Evolutionary conservation across 2,329 filamentous ascomycete species (phyloP), one percentile per base, ranked within the genome.

Genomic region (Corinectria fuckeliana): DNA sequence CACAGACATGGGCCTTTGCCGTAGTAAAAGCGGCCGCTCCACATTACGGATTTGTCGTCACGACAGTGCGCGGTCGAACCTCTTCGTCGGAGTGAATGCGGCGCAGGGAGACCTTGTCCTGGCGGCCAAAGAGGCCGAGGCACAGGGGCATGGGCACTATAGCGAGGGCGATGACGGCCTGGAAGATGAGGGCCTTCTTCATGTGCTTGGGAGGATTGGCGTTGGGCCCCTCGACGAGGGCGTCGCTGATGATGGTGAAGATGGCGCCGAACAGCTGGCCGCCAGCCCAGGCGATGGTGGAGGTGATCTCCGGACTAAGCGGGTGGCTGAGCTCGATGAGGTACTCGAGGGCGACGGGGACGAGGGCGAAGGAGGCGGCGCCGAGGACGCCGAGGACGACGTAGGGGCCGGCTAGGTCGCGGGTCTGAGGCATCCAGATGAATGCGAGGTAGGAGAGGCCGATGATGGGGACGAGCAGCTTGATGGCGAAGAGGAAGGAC

Each of bases 291-390:
- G 90, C 91, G 20, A 96, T 81, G 25, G 91, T 92, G 62, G 87
- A 91, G 1, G 91, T 91, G 42, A 97, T 85, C 76, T 96, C 94
- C 0, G 95, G 93, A 38, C 88, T 89, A 23, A 96, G 87, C 0
- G 95, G 95, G 71, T 95, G 91, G 5, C 91, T 93, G 59, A 97
- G 85, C 74, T 98, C 92, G 50, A 91, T 91, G 14, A 97, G 80
- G 68, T 91, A 93, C 76, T 99, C 95, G 49, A 98, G 84, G 5
- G 88, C 91, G 34, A 97, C 85, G 3, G 95, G 95, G 1, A 98
- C 83, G 3, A 98, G 79, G 18, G 84, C 84, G 77, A 98, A 98
- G 9, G 85, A 88, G 0, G 91, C 80, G 1, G 92, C 93, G 42
- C 95, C 95, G 3, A 97, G 81, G 14, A 96, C 62, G 2, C 89